Evolutionary conservation across 164 flowering plant species (phyloP).

Genomic region (Stephania japonica): DNA sequence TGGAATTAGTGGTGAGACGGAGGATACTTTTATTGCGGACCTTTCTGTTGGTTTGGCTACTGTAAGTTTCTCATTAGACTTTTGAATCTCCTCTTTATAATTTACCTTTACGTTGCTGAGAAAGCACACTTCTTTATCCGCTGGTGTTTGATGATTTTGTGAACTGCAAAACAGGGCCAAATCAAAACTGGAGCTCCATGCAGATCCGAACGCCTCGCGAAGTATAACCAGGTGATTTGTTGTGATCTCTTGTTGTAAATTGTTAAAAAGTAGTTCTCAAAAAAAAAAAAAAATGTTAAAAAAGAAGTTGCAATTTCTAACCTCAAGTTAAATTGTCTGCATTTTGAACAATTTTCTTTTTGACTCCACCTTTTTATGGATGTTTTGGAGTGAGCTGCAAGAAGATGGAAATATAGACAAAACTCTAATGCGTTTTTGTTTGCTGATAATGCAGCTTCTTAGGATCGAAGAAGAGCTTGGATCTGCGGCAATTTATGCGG

Average conservation of each 20-base stretch:
- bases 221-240: slow-evolving; percentile 33
- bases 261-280: no score
- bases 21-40: slow-evolving; percentile 46
- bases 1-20: slow-evolving; percentile 40
- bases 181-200: slow-evolving; percentile 44
- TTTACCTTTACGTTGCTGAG: background rate
- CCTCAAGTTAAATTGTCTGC: no score
- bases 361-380: no score
- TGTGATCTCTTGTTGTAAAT: background rate
- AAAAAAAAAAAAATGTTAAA: no score
- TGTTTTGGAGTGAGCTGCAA: background rate
- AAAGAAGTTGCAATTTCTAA: background rate
- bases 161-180: slow-evolving; percentile 24
- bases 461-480: slow-evolving; percentile 60
- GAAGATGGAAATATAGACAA: background rate
- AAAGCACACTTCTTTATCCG: background rate
- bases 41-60: slow-evolving; percentile 47
- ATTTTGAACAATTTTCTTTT: no score
- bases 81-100: background rate
- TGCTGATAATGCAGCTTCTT: slow-evolving; percentile 32
- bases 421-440: background rate
- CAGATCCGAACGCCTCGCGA: slow-evolving; percentile 40
- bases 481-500: slow-evolving; percentile 47
- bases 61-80: slow-evolving; percentile 12
- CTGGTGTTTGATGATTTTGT: background rate